phyloP scores from a whole-genome alignment of 1,284 basidiomycete species.

The Amylostereum areolatum region DNA sequence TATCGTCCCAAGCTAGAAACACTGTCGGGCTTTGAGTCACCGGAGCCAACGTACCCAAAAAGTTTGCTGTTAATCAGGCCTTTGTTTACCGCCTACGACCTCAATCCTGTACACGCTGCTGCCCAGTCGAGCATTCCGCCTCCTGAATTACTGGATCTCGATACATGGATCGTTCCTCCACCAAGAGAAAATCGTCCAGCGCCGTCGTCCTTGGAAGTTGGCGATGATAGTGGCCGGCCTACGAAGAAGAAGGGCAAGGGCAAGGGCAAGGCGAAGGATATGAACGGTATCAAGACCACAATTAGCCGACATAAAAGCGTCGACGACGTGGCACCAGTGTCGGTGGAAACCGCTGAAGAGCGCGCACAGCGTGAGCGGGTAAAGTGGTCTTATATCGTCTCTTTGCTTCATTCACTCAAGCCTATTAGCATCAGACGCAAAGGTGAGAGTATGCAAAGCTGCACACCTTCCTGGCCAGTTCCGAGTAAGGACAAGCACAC shows the following conservation, averaged over 20 bases:
- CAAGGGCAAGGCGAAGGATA: conserved; percentile 30
- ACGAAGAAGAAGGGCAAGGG: conserved; percentile 44
- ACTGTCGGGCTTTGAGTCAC: conserved; percentile 25
- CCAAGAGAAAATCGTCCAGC: conserved; percentile 30
- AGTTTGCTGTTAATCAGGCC: conserved; percentile 85
- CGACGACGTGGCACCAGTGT: conserved; percentile 29
- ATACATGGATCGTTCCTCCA: conserved; percentile 75
- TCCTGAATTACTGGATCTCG: conserved; percentile 83
- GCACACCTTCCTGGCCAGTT: conserved; percentile 45
- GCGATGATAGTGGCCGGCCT: conserved; percentile 21
- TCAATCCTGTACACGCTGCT: conserved; percentile 77
- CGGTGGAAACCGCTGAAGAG: conserved; percentile 52
- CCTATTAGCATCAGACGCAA: conserved; percentile 1
- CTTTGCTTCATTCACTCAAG: background rate
- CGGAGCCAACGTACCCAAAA: conserved; percentile 70
- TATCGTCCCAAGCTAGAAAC: conserved; percentile 42
- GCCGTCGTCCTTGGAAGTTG: conserved; percentile 22
- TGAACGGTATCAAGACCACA: conserved; percentile 27
- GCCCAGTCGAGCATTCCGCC: conserved; percentile 80
- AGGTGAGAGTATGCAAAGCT: background rate
- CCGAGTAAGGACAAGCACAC: conserved; percentile 49
- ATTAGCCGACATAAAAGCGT: conserved; percentile 31
- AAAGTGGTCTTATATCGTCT: conserved; percentile 16
- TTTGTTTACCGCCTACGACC: conserved; percentile 74
- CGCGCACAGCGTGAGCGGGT: conserved; percentile 54